phyloP scores from a whole-genome alignment of 257 asterid species.

The Cynanchum wilfordii region DNA sequence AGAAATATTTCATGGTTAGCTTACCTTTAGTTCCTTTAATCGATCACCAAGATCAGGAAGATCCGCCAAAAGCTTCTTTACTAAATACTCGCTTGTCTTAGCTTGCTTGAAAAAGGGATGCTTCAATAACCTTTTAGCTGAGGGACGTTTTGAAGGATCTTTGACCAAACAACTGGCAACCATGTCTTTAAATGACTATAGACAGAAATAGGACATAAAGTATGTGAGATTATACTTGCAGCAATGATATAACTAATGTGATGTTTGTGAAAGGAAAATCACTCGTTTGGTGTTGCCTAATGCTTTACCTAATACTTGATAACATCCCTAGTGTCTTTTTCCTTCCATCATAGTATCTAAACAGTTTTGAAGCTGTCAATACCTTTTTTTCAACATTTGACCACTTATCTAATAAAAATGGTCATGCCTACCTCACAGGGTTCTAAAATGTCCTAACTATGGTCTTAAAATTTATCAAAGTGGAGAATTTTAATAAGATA shows the following conservation, averaged over 20 bases:
- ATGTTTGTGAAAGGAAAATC: neutral
- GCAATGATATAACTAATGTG: neutral
- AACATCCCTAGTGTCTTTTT: no score
- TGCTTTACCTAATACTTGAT: no score
- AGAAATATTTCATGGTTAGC: constrained; percentile 12
- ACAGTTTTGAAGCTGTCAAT: no score
- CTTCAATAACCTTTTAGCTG: constrained; percentile 77
- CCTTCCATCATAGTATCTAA: no score
- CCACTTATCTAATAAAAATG: no score
- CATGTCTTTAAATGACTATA: constrained; percentile 93
- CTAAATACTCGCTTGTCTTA: constrained; percentile 78
- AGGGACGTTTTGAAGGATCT: constrained; percentile 94
- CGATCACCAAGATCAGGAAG: constrained; percentile 90
- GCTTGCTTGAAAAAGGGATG: constrained; percentile 97
- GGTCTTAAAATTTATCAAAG: no score
- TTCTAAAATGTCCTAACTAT: no score
- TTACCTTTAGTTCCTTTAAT: constrained; percentile 76
- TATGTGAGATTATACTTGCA: constrained; percentile 5
- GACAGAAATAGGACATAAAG: constrained; percentile 26
- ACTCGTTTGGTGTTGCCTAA: no score
- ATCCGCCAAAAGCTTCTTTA: constrained; percentile 72
- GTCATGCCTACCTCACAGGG: no score
- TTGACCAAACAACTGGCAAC: constrained; percentile 94
- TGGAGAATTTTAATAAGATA: no score
- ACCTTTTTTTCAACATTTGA: no score